Conservation (phyloP, 495 filamentous ascomycete species). For the Jackrogersella minutella region DNA sequence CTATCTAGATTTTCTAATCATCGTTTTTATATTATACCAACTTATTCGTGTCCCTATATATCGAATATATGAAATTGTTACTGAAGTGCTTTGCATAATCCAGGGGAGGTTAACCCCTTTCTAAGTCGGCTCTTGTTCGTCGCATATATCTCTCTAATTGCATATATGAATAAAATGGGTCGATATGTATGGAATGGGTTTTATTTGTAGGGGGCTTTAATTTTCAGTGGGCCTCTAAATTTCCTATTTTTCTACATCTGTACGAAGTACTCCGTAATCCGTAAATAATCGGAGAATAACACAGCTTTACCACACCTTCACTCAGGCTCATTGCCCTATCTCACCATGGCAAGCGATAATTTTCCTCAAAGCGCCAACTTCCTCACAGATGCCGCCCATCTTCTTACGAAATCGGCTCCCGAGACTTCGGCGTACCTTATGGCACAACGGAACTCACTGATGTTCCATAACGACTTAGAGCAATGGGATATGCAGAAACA, state of each 20-base stretch:
- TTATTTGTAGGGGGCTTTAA: too few relatives aligned
- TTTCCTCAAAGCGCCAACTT: conserved; percentile 47
- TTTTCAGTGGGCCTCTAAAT: conserved; percentile 16
- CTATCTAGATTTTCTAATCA: too few relatives aligned
- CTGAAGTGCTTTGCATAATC: too few relatives aligned
- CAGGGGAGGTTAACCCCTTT: too few relatives aligned
- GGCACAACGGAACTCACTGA: conserved; percentile 51
- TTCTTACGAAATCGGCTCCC: conserved; percentile 54
- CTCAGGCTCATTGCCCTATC: neutral
- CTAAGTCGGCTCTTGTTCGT: neutral
- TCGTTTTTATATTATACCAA: too few relatives aligned
- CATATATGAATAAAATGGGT: neutral
- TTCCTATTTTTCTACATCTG: conserved; percentile 8
- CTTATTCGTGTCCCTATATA: too few relatives aligned
- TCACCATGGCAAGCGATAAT: conserved; percentile 42
- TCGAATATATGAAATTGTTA: too few relatives aligned
- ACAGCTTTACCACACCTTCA: too few relatives aligned
- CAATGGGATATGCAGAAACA: conserved; percentile 54
- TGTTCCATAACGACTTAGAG: conserved; percentile 53
- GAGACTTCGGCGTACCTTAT: conserved; percentile 61
- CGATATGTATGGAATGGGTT: too few relatives aligned
- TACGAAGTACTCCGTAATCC: too few relatives aligned
- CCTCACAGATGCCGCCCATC: conserved; percentile 60
- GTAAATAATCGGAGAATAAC: too few relatives aligned
- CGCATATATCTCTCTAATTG: neutral